Base-by-base conservation (phyloP, 1,284 basidiomycete species). In the Porodaedalea pini region DNA sequence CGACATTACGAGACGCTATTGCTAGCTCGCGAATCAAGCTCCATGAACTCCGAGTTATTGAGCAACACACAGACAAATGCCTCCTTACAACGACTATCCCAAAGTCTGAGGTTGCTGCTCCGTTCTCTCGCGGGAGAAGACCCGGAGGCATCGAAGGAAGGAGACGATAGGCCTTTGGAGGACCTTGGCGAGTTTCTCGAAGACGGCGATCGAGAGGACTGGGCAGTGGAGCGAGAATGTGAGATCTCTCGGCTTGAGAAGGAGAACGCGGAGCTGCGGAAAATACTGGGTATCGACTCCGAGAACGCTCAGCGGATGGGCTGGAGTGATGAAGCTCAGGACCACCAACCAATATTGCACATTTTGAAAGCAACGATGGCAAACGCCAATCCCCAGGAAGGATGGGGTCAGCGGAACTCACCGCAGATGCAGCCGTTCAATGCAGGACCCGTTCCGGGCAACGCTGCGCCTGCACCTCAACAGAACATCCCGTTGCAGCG, bases 1-100 rank as follows among this genome's bases (percentile, higher is more conserved):
- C 84, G 88, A 51, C 94, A 99, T 71, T 99, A 99, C 74, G 94
- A 98, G 68, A 76, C 80, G 3, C 78, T 98, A 4, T 81, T 98
- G n/a, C 77, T 84, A 41, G 76, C 85, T 2, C 83, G 88, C 27
- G 88, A 92, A 64, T 81, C 81, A 8, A 81, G 85, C 25, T 77
- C 78, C 55, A 74, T 81, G 49, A 80, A 83, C 29, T 72, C 77
- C 23, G 85, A 88, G 65, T 75, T 89, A 17, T 73, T 79, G 43
- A 76, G 78, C 54, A 79, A 83, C 58, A 78, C 82, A 2, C 75
- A 81, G 63, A 75, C 78, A 40, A 69, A 77, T 3, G 70, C 75
- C 25, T 78, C 81, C 65, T 76, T 96, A 17, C 80, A 86, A 51
- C 84, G 89, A 27, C 81, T 96, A 40, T 78, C 86, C 0, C 81